Base-by-base conservation (phyloP, 75 land plant genomes). In the Larix kaempferi region DNA sequence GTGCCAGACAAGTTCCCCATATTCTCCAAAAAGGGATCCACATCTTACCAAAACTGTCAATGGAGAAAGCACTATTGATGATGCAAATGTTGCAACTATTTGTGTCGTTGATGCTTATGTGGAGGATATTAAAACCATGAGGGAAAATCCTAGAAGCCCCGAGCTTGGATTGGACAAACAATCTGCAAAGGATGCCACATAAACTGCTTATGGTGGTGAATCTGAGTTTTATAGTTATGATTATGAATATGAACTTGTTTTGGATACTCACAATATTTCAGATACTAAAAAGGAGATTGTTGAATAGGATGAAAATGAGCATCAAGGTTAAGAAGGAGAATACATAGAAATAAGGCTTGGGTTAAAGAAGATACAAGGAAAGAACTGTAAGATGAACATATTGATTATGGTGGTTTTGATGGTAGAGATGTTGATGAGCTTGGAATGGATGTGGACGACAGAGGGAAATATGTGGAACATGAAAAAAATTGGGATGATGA, bases 151-250 rank as follows among this genome's bases (percentile, higher is more conserved):
- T 10, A 57, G 44, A 44, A 73, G 54, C 54, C 74, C 59, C 14
- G 76, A 23, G 25, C 66, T 19, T 74, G 69, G 22, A 7, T 27
- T 21, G 54, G 69, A 61, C 25, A 69, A 49, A 27, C 63, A 14
- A 2, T 59, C 44, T 59, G 66, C 27, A 73, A 77, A 77, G 41
- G 58, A 19, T 63, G 66, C 71, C 17, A 39, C n/a, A 54, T 76
- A 27, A 59, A 63, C 52, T 56, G 63, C 44, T 16, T 56, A 29
- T 57, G 63, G 64, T 13, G 58, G 73, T 27, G 64, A 64, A 25
- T 61, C 29, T 57, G 76, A 62, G 75, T 80, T 77, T 60, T 63
- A 65, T 74, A 75, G 65, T 65, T 79, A 61, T 65, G 79, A 74
- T 54, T 33, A 78, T 77, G 78, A 74, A 25, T 37, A n/a, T 1